Base-by-base conservation (phyloP, 108 stramenopile genomes). In the Skeletonema grethae region DNA sequence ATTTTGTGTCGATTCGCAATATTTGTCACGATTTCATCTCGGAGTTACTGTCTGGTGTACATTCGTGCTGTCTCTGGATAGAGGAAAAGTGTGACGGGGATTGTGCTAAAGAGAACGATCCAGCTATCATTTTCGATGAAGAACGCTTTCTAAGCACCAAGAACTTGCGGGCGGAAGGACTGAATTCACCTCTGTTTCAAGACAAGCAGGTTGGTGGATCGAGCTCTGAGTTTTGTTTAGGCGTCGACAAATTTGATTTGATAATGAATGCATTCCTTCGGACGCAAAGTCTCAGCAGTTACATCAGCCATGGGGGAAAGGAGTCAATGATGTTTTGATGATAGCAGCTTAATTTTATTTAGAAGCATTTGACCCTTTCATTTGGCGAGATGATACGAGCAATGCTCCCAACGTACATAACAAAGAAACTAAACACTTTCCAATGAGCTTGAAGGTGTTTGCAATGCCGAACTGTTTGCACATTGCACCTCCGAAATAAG, bases 111-210 rank as follows among this genome's bases (percentile, higher is more conserved):
- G 35, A 6, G 12, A 78, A 82, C 24, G 90, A 94, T 35, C 71
- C 82, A 28, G 88, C 79, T 5, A 84, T 95, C 45, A 63, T 95
- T 24, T 92, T 95, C 61, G 94, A 95, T 59, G 94, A 95, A 70
- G 88, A 95, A 73, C 80, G 85, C 18, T 95, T 95, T 66, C 83
- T 91, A 31, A 61, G 82, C 36, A 75, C 91, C 20, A 95, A 95
- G 73, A 78, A 82, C 29, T 56, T 72, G 6, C 85, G 89, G 25
- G 74, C 80, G 3, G 65, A 67, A 22, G 70, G 72, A n/a, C 68
- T 61, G 5, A 69, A 73, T 41, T 57, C 57, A 30, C 80, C 79
- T 45, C 59, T 90, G 8, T 86, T 91, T 56, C 57, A 28, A 10
- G 29, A 39, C 13, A 22, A 43, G 18, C 63, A 65, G 32, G 16